Percentiles rank a stretch among this genome's conserved stretches.
phyloP scores from a whole-genome alignment of 1,284 basidiomycete species.

The Cutaneotrichosporon cavernicola region DNA sequence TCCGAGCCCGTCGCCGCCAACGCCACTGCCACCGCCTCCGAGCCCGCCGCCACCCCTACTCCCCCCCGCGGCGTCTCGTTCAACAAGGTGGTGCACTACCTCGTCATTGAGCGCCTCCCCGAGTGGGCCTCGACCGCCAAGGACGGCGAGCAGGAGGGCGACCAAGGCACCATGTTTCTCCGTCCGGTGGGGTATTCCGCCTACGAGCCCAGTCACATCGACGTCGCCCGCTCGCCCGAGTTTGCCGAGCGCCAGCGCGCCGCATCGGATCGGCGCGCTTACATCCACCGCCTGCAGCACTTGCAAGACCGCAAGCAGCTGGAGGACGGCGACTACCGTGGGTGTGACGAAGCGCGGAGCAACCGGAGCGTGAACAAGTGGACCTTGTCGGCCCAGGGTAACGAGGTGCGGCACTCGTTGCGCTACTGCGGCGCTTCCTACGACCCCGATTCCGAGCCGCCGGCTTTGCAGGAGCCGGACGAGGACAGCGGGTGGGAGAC shows the following conservation, averaged over 20 bases:
- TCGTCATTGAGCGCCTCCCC: slow-evolving; percentile 19
- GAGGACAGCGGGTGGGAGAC: no score
- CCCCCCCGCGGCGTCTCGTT: slow-evolving; percentile 10
- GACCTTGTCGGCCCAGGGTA: neutral
- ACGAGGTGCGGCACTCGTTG: neutral
- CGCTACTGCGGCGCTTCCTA: neutral
- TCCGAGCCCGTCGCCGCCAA: no score
- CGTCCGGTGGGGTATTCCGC: neutral
- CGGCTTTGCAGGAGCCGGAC: no score
- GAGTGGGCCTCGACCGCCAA: neutral
- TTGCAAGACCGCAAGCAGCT: neutral
- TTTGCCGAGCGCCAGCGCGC: neutral
- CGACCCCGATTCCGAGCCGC: no score
- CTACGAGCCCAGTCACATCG: neutral
- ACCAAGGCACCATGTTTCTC: neutral
- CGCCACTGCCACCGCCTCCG: neutral
- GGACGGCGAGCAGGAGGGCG: neutral
- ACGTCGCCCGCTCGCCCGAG: neutral
- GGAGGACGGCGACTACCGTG: neutral
- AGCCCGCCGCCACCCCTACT: neutral
- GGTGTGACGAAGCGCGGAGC: neutral
- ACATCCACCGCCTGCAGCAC: neutral
- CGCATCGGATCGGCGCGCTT: neutral
- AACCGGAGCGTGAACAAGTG: neutral
- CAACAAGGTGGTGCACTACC: slow-evolving; percentile 9